Base-by-base conservation (phyloP, 2,329 filamentous ascomycete species). In the Drechslera avenae region DNA sequence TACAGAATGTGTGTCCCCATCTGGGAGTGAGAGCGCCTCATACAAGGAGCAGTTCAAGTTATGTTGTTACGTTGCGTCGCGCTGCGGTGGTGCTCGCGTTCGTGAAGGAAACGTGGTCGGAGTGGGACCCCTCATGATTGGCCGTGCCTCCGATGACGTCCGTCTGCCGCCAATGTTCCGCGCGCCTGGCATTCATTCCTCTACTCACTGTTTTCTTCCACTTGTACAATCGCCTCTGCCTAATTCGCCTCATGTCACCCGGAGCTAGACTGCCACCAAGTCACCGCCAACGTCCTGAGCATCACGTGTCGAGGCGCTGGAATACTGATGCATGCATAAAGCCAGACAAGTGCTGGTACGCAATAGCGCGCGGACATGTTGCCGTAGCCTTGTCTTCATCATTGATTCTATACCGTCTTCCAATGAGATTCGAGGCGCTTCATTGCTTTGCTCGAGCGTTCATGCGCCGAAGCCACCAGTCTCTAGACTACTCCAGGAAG, bases 71-170 rank as follows among this genome's bases (percentile, higher is more conserved):
- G 42, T 46, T 43, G 17, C 31, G 45, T 52, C 52, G 49, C 41
- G 49, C 44, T 40, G 44, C 44, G 37, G 41, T 52, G 42, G 41
- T 50, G 49, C 57, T 54, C 56, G 54, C 53, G 51, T 48, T 48
- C 41, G 46, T 40, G 50, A 46, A 47, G 44, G 50, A 44, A 55
- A 51, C 46, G 52, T 54, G 54, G 52, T 42, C 36, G 30, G 35
- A 59, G 35, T 39, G 41, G 12, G 39, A 40, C 32, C 10, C 4
- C 23, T 14, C 40, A 45, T 57, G 54, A 52, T 42, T 42, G 44
- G 49, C 13, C 33, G 30, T 18, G 33, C 30, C 39, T 17, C 30
- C 39, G 28, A 49, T 49, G 45, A 52, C 50, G 45, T 49, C 31
- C 28, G 44, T 32, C 44, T 18, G 50, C 50, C 50, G 28, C 43